phyloP scores from a whole-genome alignment of 2,329 filamentous ascomycete genomes.

The Colletotrichum plurivorum region DNA sequence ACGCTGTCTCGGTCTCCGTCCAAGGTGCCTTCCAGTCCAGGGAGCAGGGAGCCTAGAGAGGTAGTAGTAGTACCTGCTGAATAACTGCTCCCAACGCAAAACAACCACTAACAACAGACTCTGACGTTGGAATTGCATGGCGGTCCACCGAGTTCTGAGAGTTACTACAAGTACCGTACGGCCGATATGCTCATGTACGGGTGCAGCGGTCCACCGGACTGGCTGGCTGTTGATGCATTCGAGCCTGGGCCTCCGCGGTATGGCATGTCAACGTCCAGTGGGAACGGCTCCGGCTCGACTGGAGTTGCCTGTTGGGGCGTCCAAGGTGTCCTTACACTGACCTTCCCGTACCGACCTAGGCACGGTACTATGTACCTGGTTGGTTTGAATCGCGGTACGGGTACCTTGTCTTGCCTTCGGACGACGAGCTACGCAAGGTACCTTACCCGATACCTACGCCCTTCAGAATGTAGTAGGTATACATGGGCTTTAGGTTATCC shows the following conservation, averaged over 20 bases:
- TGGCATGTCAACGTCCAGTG: background rate
- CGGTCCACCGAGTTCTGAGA: background rate
- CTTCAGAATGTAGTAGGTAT: too few relatives aligned
- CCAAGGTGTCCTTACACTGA: background rate
- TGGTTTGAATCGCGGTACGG: too few relatives aligned
- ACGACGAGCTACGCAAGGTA: background rate
- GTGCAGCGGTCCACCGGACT: background rate
- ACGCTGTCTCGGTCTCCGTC: conserved; percentile 33
- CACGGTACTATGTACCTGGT: too few relatives aligned
- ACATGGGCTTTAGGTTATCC: too few relatives aligned
- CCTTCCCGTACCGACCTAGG: background rate
- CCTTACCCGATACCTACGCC: background rate
- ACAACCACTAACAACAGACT: background rate
- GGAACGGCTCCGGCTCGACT: conserved; percentile 23
- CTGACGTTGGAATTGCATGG: background rate
- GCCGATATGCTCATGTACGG: background rate
- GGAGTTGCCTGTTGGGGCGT: conserved; percentile 19
- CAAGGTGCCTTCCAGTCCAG: background rate
- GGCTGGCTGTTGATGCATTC: background rate
- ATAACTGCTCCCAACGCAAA: too few relatives aligned
- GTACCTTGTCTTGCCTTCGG: background rate
- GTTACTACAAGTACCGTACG: background rate
- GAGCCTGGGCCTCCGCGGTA: conserved; percentile 5
- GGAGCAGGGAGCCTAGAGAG: background rate
- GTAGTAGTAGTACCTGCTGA: too few relatives aligned